Evolutionary conservation across 257 asterid species (phyloP).

Genomic region (Lycium ferocissimum): DNA sequence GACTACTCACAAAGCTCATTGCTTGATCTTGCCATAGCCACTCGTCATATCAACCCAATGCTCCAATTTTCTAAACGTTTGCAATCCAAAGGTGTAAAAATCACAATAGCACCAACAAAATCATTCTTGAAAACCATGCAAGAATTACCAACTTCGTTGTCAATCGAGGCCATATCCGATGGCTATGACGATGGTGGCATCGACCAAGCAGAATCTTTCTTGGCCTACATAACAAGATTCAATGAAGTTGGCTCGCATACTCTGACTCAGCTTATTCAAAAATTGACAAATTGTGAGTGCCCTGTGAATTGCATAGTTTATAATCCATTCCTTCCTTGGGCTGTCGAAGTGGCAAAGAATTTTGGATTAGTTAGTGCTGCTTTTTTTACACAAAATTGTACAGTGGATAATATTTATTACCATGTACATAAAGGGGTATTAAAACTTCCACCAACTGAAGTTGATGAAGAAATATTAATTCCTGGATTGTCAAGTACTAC

Average conservation of each 20-base stretch:
- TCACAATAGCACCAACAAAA: slow-evolving; percentile 24
- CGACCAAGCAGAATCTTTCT: slow-evolving; percentile 27
- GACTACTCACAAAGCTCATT: slow-evolving; percentile 15
- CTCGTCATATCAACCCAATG: slow-evolving; percentile 54
- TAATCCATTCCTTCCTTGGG: slow-evolving; percentile 40
- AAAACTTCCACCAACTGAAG: neutral
- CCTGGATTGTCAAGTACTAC: slow-evolving; percentile 18
- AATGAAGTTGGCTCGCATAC: slow-evolving; percentile 35
- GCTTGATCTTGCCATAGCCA: slow-evolving; percentile 42
- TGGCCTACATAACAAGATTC: slow-evolving; percentile 45
- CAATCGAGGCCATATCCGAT: slow-evolving; percentile 37
- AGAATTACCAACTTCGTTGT: slow-evolving; percentile 35
- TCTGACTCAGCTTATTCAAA: slow-evolving; percentile 21
- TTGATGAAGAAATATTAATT: neutral
- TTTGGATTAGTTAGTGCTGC: slow-evolving; percentile 25
- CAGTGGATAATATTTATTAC: slow-evolving; percentile 31
- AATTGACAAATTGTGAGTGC: neutral
- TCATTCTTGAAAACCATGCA: slow-evolving; percentile 18
- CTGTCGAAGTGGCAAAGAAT: slow-evolving; percentile 31
- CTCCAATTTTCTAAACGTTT: slow-evolving; percentile 60
- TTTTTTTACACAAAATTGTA: slow-evolving; percentile 38
- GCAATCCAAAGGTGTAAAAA: slow-evolving; percentile 34
- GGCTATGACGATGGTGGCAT: slow-evolving; percentile 28
- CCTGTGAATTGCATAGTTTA: slow-evolving; percentile 36
- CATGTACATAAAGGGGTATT: slow-evolving; percentile 31